Evolutionary conservation across 495 filamentous ascomycete genomes (phyloP).

Genomic region (Penicillium canescens): DNA sequence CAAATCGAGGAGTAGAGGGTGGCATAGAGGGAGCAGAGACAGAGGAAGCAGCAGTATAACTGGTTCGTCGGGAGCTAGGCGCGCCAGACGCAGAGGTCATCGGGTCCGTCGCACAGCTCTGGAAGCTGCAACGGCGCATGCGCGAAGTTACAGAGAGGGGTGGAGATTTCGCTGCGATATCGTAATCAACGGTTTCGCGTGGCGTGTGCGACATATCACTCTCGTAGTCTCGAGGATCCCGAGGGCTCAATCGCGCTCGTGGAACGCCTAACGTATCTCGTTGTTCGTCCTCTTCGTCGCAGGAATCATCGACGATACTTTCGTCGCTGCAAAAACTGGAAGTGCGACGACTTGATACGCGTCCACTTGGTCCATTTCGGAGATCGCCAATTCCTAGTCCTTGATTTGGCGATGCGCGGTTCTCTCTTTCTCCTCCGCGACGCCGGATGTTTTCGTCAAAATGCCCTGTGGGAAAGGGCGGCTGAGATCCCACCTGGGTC

Average conservation of each 20-base stretch:
- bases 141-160: constrained; percentile 44
- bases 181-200: constrained; percentile 20
- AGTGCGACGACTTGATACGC: not conserved
- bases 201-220: constrained; percentile 7
- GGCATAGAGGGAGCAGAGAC: constrained; percentile 32
- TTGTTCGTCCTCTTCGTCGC: constrained; percentile 24
- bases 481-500: constrained; percentile 8
- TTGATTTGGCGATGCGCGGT: not conserved
- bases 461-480: constrained; percentile 38
- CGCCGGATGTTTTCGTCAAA: constrained; percentile 36
- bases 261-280: constrained; percentile 18
- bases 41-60: constrained; percentile 35
- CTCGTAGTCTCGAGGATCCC: constrained; percentile 3
- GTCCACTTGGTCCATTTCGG: not conserved
- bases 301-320: constrained; percentile 21
- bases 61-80: constrained; percentile 39
- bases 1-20: constrained; percentile 30
- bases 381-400: constrained; percentile 14
- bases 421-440: constrained; percentile 15
- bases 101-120: constrained; percentile 33
- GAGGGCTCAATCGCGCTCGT: constrained; percentile 1
- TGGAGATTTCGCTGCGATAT: constrained; percentile 36
- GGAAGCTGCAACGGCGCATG: constrained; percentile 44
- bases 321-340: constrained; percentile 5
- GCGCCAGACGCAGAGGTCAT: constrained; percentile 28